A percentile compares a stretch with the other conserved stretches of the same genome.
Conservation (phyloP, 352 stramenopile species). For the Pythium myriotylum region DNA sequence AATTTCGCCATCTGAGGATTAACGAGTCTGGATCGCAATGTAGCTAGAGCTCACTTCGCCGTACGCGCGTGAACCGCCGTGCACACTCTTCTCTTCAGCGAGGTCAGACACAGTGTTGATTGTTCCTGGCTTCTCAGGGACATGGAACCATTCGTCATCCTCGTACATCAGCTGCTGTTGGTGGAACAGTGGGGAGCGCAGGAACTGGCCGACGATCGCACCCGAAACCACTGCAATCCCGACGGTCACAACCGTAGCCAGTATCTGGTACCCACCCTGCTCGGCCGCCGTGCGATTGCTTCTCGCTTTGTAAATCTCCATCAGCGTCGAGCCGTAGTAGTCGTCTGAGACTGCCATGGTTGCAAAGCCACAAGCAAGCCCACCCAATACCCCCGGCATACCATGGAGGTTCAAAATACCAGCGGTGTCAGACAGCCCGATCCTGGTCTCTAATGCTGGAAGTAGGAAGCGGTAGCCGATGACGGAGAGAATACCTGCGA, state of each 20-base stretch:
- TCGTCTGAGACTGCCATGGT: slow-evolving; percentile 53
- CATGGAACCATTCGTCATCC: slow-evolving; percentile 71
- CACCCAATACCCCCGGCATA: slow-evolving; percentile 69
- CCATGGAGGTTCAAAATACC: slow-evolving; percentile 81
- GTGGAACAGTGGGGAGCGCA: slow-evolving; percentile 48
- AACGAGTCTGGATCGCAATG: slow-evolving; percentile 22
- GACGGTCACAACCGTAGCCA: slow-evolving; percentile 51
- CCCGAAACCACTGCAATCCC: slow-evolving; percentile 43
- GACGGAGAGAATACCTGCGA: slow-evolving; percentile 55
- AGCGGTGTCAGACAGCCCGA: slow-evolving; percentile 48
- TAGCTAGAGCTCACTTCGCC: slow-evolving; percentile 6
- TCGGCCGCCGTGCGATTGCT: slow-evolving; percentile 40
- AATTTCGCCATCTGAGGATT: too few relatives aligned
- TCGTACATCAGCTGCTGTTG: slow-evolving; percentile 68
- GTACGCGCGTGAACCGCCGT: slow-evolving; percentile 7
- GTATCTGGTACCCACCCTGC: slow-evolving; percentile 64
- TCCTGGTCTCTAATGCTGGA: slow-evolving; percentile 37
- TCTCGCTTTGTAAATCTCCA: slow-evolving; percentile 50
- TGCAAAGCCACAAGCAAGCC: slow-evolving; percentile 54
- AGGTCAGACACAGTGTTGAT: background rate
- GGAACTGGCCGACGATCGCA: slow-evolving; percentile 36
- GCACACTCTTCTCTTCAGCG: slow-evolving; percentile 9
- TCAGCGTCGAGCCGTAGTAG: slow-evolving; percentile 50
- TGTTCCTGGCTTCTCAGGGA: slow-evolving; percentile 28
- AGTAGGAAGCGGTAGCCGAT: slow-evolving; percentile 49